phyloP scores from a whole-genome alignment of 2,329 filamentous ascomycete genomes.

The Hypoxylon sp. region DNA sequence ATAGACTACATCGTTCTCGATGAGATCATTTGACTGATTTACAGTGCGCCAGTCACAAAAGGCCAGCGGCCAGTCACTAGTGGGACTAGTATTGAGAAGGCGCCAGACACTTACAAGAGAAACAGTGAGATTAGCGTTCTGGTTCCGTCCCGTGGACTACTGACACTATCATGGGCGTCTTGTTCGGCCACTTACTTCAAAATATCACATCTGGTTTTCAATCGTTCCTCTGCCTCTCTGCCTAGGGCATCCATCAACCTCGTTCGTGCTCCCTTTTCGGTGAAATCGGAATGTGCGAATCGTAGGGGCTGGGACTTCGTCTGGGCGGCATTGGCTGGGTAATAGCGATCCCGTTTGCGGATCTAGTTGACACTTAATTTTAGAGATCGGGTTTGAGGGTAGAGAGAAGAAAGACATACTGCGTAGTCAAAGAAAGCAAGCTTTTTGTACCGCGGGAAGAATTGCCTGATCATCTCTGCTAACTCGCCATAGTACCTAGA shows the following conservation, averaged over 20 bases:
- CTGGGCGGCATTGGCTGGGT: not conserved
- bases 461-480: not conserved
- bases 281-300: not conserved
- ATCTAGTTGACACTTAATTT: not conserved
- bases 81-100: not conserved
- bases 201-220: not conserved
- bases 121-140: not conserved
- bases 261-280: not conserved
- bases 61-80: not conserved
- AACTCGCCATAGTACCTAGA: not conserved
- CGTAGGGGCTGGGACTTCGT: not conserved
- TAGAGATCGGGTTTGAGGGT: not conserved
- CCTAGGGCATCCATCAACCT: not conserved
- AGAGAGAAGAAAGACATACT: not conserved
- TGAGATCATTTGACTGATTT: not conserved
- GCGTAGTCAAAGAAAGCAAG: not conserved
- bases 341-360: not conserved
- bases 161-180: no score
- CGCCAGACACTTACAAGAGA: not conserved
- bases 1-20: not conserved
- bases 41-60: not conserved
- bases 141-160: no score
- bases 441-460: not conserved
- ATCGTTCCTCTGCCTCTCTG: not conserved
- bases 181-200: not conserved